These are phyloP conservation scores for Salix brachista DNA, from an alignment of 345 rosid genomes.

Conservation along the genomic window DNA sequence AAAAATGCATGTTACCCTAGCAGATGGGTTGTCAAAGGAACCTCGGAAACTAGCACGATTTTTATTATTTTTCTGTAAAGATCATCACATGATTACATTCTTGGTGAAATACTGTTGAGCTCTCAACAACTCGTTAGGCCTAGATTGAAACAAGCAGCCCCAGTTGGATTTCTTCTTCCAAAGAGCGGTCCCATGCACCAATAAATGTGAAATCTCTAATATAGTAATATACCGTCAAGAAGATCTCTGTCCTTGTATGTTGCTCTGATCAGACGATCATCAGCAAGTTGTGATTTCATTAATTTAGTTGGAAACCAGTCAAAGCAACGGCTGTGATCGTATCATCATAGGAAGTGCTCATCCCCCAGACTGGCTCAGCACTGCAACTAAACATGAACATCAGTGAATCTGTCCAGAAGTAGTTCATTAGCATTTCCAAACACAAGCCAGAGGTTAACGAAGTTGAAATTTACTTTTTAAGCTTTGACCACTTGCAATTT, in stretches of 20 bases:
- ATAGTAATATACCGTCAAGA: not conserved
- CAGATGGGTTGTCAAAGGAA: not conserved
- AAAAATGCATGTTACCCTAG: not conserved
- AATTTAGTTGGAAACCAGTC: not conserved
- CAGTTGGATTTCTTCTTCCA: not conserved
- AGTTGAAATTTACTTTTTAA: not conserved
- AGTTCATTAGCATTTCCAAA: not conserved
- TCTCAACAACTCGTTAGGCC: constrained; percentile 5
- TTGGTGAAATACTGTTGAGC: constrained; percentile 18
- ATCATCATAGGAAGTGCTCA: not conserved
- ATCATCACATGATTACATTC: not conserved
- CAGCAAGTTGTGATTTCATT: not conserved
- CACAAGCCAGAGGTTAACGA: not conserved
- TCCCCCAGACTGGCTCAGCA: not conserved
- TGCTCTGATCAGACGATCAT: not conserved
- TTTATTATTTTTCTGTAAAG: not conserved
- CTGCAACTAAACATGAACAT: not conserved
- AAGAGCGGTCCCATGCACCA: not conserved
- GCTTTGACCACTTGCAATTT: not conserved
- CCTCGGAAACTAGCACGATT: not conserved
- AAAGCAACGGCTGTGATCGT: not conserved
- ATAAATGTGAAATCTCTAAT: not conserved
- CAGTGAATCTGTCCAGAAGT: no score
- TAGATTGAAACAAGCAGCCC: not conserved
- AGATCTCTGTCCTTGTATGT: not conserved